Evolutionary conservation across 495 filamentous ascomycete genomes (phyloP), one percentile per base, ranked within the genome.

Genomic region (Podospora anserina): DNA sequence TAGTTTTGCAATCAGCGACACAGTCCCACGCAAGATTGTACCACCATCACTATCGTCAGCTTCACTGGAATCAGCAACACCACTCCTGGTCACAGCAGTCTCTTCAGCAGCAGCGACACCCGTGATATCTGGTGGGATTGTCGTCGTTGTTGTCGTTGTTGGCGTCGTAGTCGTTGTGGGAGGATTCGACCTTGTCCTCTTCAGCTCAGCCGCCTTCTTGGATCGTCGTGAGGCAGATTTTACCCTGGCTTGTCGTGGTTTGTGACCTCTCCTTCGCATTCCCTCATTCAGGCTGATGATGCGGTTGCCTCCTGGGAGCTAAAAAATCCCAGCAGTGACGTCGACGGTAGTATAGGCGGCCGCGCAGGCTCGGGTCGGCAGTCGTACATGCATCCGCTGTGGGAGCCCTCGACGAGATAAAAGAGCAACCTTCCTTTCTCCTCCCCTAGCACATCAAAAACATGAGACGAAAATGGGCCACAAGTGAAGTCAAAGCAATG

Each of bases 11-110:
- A 60, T 64, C 54, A 65, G 62, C 62, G 32, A 69, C 34, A 63
- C 30, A 58, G 61, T 44, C 15, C 53, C 32, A 23, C 62, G 58
- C 61, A 61, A 26, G 57, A 60, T 67, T 70, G 68, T 59, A 63
- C 63, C 69, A 70, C 71, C 67, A 68, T 72, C 62, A 69, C 57
- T 63, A 26, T 64, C 27, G 57, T 23, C 11, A 32, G 59, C 23
- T 49, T 68, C 39, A 56, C 27, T 26, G n/a, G 23, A 30, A 49
- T 28, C 26, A 32, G 67, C 53, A 18, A 28, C 26, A 28, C 59
- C 26, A 28, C 26, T 26, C n/a, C 32, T 61, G 26, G 23, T 28
- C 30, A 58, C 54, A 64, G 23, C 13, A 34, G 64, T 66, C 66
- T 9, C 60, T 64, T 64, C 68, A 69, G 54, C 30, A 60, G 30